phyloP scores from a whole-genome alignment of 192 early-diverging fungal species.

The Coemansia javaensis region DNA sequence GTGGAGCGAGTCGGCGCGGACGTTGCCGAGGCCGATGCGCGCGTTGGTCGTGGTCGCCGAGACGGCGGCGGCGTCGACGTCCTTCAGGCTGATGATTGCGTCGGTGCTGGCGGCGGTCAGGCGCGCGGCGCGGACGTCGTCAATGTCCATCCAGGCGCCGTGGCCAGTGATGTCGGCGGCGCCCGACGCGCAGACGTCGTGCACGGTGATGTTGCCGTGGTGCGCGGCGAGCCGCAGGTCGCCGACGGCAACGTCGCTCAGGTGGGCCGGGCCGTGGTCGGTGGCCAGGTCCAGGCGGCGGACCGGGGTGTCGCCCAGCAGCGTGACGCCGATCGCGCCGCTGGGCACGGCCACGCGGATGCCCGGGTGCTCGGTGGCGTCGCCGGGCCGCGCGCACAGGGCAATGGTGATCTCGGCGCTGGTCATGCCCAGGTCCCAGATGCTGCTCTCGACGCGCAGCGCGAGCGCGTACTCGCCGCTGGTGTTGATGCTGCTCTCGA shows the following conservation, averaged over 20 bases:
- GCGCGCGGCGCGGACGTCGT: slow-evolving; percentile 21
- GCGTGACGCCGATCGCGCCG: slow-evolving; percentile 37
- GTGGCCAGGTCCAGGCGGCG: slow-evolving; percentile 27
- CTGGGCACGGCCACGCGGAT: slow-evolving; percentile 33
- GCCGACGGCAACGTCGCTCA: slow-evolving; percentile 36
- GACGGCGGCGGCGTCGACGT: slow-evolving; percentile 21
- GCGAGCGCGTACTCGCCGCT: slow-evolving; percentile 19
- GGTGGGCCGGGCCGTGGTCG: slow-evolving; percentile 35
- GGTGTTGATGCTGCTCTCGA: slow-evolving; percentile 9
- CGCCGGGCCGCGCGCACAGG: slow-evolving; percentile 1
- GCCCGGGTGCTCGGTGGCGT: slow-evolving; percentile 23
- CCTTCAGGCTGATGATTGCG: slow-evolving; percentile 48
- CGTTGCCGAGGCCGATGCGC: slow-evolving; percentile 40
- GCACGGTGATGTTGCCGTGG: slow-evolving; percentile 46
- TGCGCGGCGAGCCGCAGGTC: slow-evolving; percentile 27
- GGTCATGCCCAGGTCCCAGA: slow-evolving; percentile 46
- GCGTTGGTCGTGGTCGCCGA: slow-evolving; percentile 34
- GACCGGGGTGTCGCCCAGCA: slow-evolving; percentile 36
- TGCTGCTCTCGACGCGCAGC: slow-evolving; percentile 33
- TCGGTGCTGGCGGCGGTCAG: slow-evolving; percentile 29
- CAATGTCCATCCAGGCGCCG: slow-evolving; percentile 49
- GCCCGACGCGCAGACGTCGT: slow-evolving; percentile 20
- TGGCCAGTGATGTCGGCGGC: slow-evolving; percentile 24
- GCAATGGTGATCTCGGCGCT: slow-evolving; percentile 33
- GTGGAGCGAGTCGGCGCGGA: slow-evolving; percentile 29